Evolutionary conservation across 257 asterid species (phyloP).

Genomic region (Solanum etuberosum): DNA sequence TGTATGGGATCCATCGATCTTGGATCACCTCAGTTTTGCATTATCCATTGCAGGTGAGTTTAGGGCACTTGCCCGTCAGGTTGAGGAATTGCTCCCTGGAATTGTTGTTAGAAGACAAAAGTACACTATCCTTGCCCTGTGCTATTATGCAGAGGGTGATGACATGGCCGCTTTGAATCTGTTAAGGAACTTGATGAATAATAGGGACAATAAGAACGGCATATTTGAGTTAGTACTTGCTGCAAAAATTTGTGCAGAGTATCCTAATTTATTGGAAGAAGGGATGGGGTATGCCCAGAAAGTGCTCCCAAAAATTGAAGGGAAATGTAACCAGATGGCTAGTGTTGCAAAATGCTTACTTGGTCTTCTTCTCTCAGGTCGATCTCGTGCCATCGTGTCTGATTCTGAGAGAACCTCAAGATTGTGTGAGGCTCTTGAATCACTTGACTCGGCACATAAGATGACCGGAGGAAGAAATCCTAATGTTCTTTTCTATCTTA

Average conservation of each 20-base stretch:
- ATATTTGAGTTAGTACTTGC: constrained; percentile 53
- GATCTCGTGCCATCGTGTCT: constrained; percentile 35
- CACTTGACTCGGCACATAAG: constrained; percentile 49
- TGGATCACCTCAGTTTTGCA: constrained; percentile 69
- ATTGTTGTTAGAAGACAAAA: constrained; percentile 35
- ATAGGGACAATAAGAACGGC: constrained; percentile 33
- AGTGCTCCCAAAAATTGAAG: constrained; percentile 14
- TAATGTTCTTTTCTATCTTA: constrained; percentile 38
- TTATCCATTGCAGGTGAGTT: constrained; percentile 60
- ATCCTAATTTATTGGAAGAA: constrained; percentile 38
- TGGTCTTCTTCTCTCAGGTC: constrained; percentile 57
- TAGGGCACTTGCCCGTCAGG: constrained; percentile 42
- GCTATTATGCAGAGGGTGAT: constrained; percentile 65
- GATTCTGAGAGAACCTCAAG: constrained; percentile 42
- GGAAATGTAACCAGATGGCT: constrained; percentile 31
- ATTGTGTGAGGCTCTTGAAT: constrained; percentile 63
- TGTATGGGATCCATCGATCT: constrained; percentile 65
- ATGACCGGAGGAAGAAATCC: constrained; percentile 33
- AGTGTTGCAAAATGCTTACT: constrained; percentile 38
- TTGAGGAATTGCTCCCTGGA: constrained; percentile 69
- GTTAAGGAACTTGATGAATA: constrained; percentile 48
- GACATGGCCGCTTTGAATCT: constrained; percentile 46
- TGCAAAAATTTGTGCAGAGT: constrained; percentile 59
- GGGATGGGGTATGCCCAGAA: constrained; percentile 35
- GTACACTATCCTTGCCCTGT: constrained; percentile 47